These are phyloP conservation scores for Pseudocercospora musae DNA, from an alignment of 2,329 filamentous ascomycete genomes.

Conservation along the genomic window DNA sequence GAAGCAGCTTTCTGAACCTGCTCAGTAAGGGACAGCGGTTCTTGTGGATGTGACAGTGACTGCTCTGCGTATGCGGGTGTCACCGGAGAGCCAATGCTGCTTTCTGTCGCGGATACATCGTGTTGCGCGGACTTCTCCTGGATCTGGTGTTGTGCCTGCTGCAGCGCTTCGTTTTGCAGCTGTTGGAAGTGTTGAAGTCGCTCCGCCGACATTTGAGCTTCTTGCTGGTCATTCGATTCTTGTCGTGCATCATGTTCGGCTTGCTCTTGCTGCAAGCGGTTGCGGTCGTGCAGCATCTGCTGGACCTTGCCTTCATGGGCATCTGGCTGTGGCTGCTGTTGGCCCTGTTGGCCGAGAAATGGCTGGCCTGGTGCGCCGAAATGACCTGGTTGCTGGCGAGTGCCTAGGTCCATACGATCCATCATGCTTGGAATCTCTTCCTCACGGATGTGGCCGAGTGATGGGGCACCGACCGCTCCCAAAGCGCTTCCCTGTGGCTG, in stretches of 20 bases:
- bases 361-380: slow-evolving; percentile 47
- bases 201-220: slow-evolving; percentile 49
- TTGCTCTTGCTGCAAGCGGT: slow-evolving; percentile 60
- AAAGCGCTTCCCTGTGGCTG: slow-evolving; percentile 39
- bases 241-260: slow-evolving; percentile 51
- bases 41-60: slow-evolving; percentile 39
- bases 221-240: slow-evolving; percentile 47
- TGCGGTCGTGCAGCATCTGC: slow-evolving; percentile 59
- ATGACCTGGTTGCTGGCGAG: slow-evolving; percentile 46
- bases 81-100: slow-evolving; percentile 23
- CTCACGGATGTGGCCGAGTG: slow-evolving; percentile 54
- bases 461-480: slow-evolving; percentile 46
- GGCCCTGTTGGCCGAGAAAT: slow-evolving; percentile 45
- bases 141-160: slow-evolving; percentile 2
- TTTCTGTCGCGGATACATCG: slow-evolving; percentile 21
- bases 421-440: slow-evolving; percentile 65
- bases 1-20: slow-evolving; percentile 75
- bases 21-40: slow-evolving; percentile 70
- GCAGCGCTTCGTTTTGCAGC: slow-evolving; percentile 53
- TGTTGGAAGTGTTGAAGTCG: slow-evolving; percentile 81
- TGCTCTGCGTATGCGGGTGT: slow-evolving; percentile 8
- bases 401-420: slow-evolving; percentile 61
- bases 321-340: slow-evolving; percentile 31
- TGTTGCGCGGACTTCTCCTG: slow-evolving; percentile 29
- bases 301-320: slow-evolving; percentile 56